These are phyloP conservation scores for Pleodorina starrii DNA, from an alignment of 139 green algal species.

Conservation along the genomic window DNA sequence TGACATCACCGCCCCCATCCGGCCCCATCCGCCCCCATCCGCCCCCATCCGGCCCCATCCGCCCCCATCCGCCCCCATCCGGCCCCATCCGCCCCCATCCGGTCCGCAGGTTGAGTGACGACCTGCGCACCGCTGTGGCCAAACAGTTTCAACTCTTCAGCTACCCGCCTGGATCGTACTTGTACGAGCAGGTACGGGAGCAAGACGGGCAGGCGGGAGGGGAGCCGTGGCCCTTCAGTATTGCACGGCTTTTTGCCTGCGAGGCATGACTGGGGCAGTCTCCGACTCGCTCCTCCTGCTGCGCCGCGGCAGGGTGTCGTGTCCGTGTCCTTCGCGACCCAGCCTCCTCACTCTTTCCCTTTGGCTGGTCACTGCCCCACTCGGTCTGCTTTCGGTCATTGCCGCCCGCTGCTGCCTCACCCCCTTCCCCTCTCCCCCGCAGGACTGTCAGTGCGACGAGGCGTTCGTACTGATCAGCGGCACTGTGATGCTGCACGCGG, in stretches of 20 bases:
- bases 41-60: neutral
- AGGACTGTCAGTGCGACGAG: slow-evolving; percentile 43
- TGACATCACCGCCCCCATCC: neutral
- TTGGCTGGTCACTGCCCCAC: no score
- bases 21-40: neutral
- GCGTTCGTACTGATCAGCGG: slow-evolving; percentile 47
- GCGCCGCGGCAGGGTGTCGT: no score
- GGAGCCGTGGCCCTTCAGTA: no score
- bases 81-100: neutral
- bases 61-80: neutral
- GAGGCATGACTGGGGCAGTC: no score
- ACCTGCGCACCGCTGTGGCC: slow-evolving; percentile 25
- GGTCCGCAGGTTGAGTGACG: slow-evolving; percentile 22
- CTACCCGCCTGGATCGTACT: slow-evolving; percentile 48
- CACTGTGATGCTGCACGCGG: slow-evolving; percentile 38
- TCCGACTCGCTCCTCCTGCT: no score
- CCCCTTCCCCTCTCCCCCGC: no score
- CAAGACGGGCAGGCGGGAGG: no score
- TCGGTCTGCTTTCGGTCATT: no score
- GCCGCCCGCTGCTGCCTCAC: no score
- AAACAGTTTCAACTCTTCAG: slow-evolving; percentile 32
- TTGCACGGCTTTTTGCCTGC: no score
- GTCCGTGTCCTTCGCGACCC: no score
- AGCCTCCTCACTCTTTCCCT: no score
- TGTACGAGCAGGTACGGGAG: slow-evolving; percentile 45